Evolutionary conservation across 1,284 basidiomycete genomes (phyloP).

Genomic region (Fomitopsis betulina): DNA sequence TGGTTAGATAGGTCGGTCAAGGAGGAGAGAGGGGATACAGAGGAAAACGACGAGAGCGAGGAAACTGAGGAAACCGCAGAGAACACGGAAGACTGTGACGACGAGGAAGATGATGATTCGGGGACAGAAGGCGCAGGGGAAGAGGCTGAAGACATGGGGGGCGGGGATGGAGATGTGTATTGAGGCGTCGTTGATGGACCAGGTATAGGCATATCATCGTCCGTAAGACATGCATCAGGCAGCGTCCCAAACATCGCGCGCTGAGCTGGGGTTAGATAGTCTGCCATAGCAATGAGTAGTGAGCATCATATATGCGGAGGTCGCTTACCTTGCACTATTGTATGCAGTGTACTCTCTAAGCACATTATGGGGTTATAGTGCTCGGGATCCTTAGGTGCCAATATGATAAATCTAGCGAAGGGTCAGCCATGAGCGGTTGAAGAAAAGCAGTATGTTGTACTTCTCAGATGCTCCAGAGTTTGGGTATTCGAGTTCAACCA

Average conservation of each 20-base stretch:
- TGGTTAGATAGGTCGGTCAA: conserved; percentile 32
- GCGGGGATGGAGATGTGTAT: conserved; percentile 26
- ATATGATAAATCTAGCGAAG: conserved; percentile 54
- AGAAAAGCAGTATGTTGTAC: conserved; percentile 31
- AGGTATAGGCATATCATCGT: conserved; percentile 21
- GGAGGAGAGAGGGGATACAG: conserved; percentile 21
- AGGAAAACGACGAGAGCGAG: conserved; percentile 17
- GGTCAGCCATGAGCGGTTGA: not conserved
- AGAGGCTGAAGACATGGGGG: conserved; percentile 16
- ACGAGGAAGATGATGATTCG: conserved; percentile 2
- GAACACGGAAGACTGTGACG: conserved; percentile 11
- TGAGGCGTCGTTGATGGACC: not conserved
- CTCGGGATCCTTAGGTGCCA: conserved; percentile 73
- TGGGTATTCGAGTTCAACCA: conserved; percentile 67
- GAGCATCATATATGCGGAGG: not conserved
- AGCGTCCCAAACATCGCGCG: conserved; percentile 61
- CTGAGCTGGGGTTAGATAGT: conserved; percentile 62
- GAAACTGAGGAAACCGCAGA: conserved; percentile 20
- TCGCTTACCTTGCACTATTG: conserved; percentile 60
- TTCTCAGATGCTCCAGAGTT: conserved; percentile 59
- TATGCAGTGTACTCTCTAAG: conserved; percentile 59
- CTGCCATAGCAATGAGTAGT: conserved; percentile 32
- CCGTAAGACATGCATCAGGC: conserved; percentile 43
- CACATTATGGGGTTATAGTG: conserved; percentile 78
- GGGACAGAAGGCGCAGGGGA: conserved; percentile 15